phyloP scores from a whole-genome alignment of 768 basidiomycete genomes.

The Termitomyces sp. region DNA sequence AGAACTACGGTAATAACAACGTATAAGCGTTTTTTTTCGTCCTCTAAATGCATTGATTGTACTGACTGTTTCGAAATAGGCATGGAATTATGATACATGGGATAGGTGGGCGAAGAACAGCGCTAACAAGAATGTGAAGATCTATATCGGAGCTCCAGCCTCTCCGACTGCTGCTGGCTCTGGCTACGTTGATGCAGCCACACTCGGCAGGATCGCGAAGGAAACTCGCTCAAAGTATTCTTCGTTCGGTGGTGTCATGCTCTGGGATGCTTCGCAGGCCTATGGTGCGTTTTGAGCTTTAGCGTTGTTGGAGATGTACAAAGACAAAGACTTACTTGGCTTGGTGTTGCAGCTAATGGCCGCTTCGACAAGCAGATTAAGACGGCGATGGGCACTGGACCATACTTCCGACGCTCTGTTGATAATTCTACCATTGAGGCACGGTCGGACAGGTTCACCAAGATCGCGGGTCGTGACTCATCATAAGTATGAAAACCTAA shows the following conservation, averaged over 20 bases:
- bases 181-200: conserved; percentile 44
- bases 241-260: conserved; percentile 52
- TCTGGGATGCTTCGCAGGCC: conserved; percentile 39
- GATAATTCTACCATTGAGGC: neutral
- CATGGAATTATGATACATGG: conserved; percentile 46
- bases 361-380: conserved; percentile 41
- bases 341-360: conserved; percentile 27
- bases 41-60: too few relatives aligned
- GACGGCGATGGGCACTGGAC: conserved; percentile 26
- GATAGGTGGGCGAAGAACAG: conserved; percentile 54
- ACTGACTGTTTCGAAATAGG: conserved; percentile 6
- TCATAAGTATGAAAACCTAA: neutral
- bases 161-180: conserved; percentile 45
- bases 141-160: conserved; percentile 56
- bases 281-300: conserved; percentile 24
- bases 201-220: conserved; percentile 36
- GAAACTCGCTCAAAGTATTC: conserved; percentile 42
- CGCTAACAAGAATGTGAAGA: conserved; percentile 50
- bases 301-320: neutral
- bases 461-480: neutral
- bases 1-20: conserved; percentile 37
- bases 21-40: too few relatives aligned
- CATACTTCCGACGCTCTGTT: neutral
- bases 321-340: neutral
- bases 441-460: neutral